Evolutionary conservation across 176 grass and related monocot genomes (phyloP).

Genomic region (Rhipidocladum racemiflorum): DNA sequence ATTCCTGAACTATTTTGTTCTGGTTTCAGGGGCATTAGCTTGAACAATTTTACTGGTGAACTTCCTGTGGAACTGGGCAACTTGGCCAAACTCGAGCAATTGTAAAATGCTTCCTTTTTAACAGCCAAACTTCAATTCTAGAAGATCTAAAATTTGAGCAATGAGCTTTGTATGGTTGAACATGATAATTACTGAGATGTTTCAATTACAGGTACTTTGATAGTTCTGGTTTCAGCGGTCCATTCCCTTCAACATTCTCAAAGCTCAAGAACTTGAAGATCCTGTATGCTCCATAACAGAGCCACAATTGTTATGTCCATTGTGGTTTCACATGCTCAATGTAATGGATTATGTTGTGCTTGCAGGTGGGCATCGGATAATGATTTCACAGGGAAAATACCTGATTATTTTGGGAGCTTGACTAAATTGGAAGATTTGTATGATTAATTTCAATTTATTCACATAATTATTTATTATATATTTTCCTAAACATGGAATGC

Average conservation of each 20-base stretch:
- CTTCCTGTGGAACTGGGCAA: constrained; percentile 52
- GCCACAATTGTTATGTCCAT: not conserved
- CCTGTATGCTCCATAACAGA: constrained; percentile 34
- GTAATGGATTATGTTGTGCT: not conserved
- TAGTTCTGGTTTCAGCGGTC: constrained; percentile 62
- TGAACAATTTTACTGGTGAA: constrained; percentile 52
- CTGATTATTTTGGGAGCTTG: constrained; percentile 45
- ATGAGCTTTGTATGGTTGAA: not conserved
- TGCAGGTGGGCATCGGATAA: constrained; percentile 42
- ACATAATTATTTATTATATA: not conserved
- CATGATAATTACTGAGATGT: not conserved
- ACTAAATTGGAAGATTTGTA: constrained; percentile 28
- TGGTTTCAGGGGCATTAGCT: constrained; percentile 27
- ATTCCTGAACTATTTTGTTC: too few relatives aligned
- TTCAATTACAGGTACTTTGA: constrained; percentile 51
- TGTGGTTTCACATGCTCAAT: not conserved
- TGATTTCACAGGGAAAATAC: constrained; percentile 57
- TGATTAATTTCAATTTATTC: not conserved
- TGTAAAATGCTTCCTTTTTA: not conserved
- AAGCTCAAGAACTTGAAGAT: constrained; percentile 36
- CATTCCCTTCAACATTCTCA: constrained; percentile 54
- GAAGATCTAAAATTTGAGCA: not conserved
- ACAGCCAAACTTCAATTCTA: not conserved
- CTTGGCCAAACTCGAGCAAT: constrained; percentile 37
- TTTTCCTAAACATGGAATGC: too few relatives aligned